phyloP scores from a whole-genome alignment of 208 protist genomes.

The Wallacemonas rigidus region DNA sequence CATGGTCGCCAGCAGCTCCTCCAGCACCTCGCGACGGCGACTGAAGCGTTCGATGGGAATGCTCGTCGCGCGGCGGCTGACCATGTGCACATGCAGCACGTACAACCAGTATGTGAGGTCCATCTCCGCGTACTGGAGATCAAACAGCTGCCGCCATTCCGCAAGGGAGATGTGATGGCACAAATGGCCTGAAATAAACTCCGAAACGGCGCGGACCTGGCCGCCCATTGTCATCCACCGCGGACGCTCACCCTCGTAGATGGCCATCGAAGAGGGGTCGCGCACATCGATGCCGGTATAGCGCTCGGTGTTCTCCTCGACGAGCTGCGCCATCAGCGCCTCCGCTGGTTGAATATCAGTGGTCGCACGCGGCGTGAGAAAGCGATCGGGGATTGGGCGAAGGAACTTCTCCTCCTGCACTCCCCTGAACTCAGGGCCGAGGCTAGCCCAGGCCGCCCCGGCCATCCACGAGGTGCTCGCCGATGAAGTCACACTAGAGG shows the following conservation, averaged over 20 bases:
- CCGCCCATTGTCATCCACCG: conserved; percentile 83
- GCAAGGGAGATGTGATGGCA: conserved; percentile 86
- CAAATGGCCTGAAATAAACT: conserved; percentile 90
- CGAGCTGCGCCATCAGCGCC: conserved; percentile 57
- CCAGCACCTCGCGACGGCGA: conserved; percentile 84
- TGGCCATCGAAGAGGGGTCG: conserved; percentile 76
- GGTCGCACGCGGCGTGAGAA: conserved; percentile 78
- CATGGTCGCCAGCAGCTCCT: conserved; percentile 88
- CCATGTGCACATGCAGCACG: conserved; percentile 85
- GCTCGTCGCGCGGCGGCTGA: conserved; percentile 79
- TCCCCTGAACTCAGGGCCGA: conserved; percentile 78
- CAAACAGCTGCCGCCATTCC: conserved; percentile 85
- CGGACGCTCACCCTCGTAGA: conserved; percentile 82
- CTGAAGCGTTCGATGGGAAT: conserved; percentile 88
- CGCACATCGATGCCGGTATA: conserved; percentile 85
- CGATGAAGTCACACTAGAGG: conserved; percentile 8
- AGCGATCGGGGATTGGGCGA: conserved; percentile 53
- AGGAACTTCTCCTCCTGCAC: conserved; percentile 82
- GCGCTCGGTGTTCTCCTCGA: conserved; percentile 69
- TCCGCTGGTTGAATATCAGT: conserved; percentile 73
- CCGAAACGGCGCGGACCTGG: conserved; percentile 80
- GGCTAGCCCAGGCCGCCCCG: conserved; percentile 79
- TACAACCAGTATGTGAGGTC: conserved; percentile 91
- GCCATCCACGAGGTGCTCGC: conserved; percentile 69
- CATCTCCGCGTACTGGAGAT: conserved; percentile 89